Evolutionary conservation across 1,284 basidiomycete species (phyloP), one percentile per base, ranked within the genome.

Genomic region (Gymnopus androsaceus): DNA sequence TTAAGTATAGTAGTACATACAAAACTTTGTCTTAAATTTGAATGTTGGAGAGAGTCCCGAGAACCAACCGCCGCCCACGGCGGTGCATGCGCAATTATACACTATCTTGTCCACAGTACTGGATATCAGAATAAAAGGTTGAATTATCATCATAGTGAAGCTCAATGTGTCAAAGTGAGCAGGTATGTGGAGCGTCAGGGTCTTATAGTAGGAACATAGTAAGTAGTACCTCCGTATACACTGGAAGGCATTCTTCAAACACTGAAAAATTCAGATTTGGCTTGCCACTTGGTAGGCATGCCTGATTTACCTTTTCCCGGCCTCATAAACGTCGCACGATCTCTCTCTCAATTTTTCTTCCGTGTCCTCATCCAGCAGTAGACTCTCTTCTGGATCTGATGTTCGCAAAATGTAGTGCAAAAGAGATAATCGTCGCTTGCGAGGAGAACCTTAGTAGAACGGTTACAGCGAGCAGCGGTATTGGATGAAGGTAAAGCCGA

Each of bases 401-500:
- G 19, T 74, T 73, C 1, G 67, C 74, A 56, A 69, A 72, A 28
- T 68, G 76, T 23, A 79, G 75, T 53, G 72, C 84, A 0, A 88
- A 85, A 62, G 88, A 90, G 64, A 70, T 83, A 2, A 62, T 85
- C 5, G 80, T 90, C 54, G 79, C 82, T 1, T 65, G 76, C 6
- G 84, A 88, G 63, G 88, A 88, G 66, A 71, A 69, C 6, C 58
- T n/a, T n/a, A n/a, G n/a, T 82, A 37, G 88, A 88, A 64, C 69
- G 67, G 15, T 55, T 88, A 5, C 64, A 69, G 17, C 49, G 54
- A 25, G 61, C 57, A 11, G 56, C 61, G n/a, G 56, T 75, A 25
- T 51, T 59, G 46, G 37, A 54, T 17, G 6, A 66, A 65, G 61
- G 63, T 4, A 67, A 67, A 0, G 71, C 72, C 3, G 67, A 71